Percentiles rank a stretch among this genome's conserved stretches.
phyloP scores from a whole-genome alignment of 208 protist species.

The Crithidia acanthocephali region DNA sequence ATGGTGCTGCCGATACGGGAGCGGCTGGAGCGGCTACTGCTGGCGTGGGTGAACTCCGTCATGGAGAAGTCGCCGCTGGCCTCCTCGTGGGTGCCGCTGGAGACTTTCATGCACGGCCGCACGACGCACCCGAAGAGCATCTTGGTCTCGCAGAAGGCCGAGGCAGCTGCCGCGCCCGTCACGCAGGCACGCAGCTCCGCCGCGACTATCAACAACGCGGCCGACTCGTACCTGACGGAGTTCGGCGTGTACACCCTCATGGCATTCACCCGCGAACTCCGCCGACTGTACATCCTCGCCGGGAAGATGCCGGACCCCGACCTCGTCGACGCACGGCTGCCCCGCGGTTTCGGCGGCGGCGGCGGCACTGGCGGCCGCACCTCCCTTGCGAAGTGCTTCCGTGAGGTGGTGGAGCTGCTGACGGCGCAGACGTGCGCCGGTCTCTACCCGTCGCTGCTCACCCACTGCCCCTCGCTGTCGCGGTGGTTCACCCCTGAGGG shows the following conservation, averaged over 20 bases:
- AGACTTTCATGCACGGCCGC: constrained; percentile 22
- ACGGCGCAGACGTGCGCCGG: constrained; percentile 59
- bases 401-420: constrained; percentile 55
- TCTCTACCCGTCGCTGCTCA: constrained; percentile 65
- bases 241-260: constrained; percentile 50
- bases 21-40: constrained; percentile 57
- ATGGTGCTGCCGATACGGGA: constrained; percentile 26
- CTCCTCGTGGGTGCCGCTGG: constrained; percentile 34
- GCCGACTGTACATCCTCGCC: constrained; percentile 34
- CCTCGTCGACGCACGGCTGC: constrained; percentile 5
- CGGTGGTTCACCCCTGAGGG: constrained; percentile 33
- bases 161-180: neutral
- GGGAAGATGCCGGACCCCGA: constrained; percentile 6
- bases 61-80: constrained; percentile 57
- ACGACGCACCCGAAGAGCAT: constrained; percentile 12
- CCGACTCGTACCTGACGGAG: constrained; percentile 17
- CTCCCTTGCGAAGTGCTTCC: constrained; percentile 32
- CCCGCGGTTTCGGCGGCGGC: neutral
- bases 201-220: neutral
- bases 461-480: constrained; percentile 50
- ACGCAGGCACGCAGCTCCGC: neutral
- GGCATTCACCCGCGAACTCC: constrained; percentile 65
- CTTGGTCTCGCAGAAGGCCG: constrained; percentile 11
- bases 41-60: constrained; percentile 77
- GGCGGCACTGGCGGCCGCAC: neutral